These are phyloP conservation scores for Sugiyamaella chiloensis DNA, from an alignment of 805 yeast genomes.

Conservation along the genomic window DNA sequence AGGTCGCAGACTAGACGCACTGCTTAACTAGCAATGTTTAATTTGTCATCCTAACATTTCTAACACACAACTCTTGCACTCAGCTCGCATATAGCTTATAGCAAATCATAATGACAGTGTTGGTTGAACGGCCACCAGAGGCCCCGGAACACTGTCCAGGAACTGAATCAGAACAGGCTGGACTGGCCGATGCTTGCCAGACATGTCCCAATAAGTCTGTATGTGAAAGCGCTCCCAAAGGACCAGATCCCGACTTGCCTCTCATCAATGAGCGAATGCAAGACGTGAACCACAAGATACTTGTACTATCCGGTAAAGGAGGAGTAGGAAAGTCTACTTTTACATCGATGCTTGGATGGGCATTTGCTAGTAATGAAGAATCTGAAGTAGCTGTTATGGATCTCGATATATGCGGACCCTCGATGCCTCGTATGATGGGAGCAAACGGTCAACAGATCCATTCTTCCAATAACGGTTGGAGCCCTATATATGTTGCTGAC, in stretches of 20 bases:
- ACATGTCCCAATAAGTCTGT: constrained; percentile 94
- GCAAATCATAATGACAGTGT: no score
- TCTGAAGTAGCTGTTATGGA: constrained; percentile 96
- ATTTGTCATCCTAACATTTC: constrained; percentile 5
- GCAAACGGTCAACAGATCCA: constrained; percentile 83
- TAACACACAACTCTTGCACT: no score
- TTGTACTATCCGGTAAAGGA: constrained; percentile 65
- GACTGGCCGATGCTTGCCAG: constrained; percentile 86
- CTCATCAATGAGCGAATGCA: constrained; percentile 64
- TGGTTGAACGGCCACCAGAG: constrained; percentile 67
- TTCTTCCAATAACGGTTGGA: constrained; percentile 89
- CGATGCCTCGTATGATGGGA: constrained; percentile 91
- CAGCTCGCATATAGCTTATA: neutral
- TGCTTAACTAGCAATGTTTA: no score
- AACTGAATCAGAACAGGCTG: constrained; percentile 91
- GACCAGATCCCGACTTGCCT: constrained; percentile 93
- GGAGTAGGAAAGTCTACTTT: constrained; percentile 98
- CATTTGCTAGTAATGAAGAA: constrained; percentile 69
- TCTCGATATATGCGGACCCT: constrained; percentile 96
- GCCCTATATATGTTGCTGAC: constrained; percentile 94
- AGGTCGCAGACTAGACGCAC: no score
- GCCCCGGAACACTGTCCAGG: constrained; percentile 99
- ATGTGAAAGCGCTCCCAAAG: constrained; percentile 78
- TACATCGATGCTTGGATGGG: constrained; percentile 96
- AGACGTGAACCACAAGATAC: constrained; percentile 68